These are phyloP conservation scores for Fusarium sp. DNA, from an alignment of 2,329 filamentous ascomycete species.

Conservation along the genomic window DNA sequence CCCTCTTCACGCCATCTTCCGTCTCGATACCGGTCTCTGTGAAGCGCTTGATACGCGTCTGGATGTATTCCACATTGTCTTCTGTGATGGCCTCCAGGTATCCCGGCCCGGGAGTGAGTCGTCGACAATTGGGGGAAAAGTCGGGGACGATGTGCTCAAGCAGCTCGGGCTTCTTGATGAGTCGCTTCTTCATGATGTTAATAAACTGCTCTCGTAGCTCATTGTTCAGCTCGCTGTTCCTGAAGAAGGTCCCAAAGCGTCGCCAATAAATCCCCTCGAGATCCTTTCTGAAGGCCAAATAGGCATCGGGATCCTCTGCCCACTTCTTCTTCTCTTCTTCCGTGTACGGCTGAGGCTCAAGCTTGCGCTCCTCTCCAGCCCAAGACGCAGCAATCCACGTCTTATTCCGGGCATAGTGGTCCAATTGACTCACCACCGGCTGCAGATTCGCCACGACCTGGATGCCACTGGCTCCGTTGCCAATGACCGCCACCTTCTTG, in stretches of 20 bases:
- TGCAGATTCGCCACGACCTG: constrained; percentile 68
- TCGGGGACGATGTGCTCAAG: constrained; percentile 69
- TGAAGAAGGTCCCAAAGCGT: constrained; percentile 66
- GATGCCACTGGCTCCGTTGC: constrained; percentile 72
- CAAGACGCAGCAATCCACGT: constrained; percentile 78
- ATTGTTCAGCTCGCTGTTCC: constrained; percentile 62
- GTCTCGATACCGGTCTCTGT: constrained; percentile 71
- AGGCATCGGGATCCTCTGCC: constrained; percentile 67
- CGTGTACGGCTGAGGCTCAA: constrained; percentile 67
- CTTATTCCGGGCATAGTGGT: constrained; percentile 73
- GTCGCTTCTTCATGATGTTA: constrained; percentile 64
- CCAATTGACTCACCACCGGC: constrained; percentile 61
- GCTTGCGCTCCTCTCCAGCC: constrained; percentile 65
- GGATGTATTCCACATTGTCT: constrained; percentile 72
- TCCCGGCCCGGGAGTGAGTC: constrained; percentile 74
- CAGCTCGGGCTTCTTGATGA: constrained; percentile 67
- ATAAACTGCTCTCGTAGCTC: constrained; percentile 59
- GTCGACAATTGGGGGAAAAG: constrained; percentile 73
- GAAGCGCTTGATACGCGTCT: constrained; percentile 67
- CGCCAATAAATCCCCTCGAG: constrained; percentile 73
- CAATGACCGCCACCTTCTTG: constrained; percentile 69
- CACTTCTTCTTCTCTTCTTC: constrained; percentile 70
- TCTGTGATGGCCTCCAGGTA: constrained; percentile 74
- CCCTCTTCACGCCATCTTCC: constrained; percentile 64
- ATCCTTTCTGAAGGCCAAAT: constrained; percentile 69